Conservation (phyloP, 805 yeast genomes). For the Starmerella vaccinii region DNA sequence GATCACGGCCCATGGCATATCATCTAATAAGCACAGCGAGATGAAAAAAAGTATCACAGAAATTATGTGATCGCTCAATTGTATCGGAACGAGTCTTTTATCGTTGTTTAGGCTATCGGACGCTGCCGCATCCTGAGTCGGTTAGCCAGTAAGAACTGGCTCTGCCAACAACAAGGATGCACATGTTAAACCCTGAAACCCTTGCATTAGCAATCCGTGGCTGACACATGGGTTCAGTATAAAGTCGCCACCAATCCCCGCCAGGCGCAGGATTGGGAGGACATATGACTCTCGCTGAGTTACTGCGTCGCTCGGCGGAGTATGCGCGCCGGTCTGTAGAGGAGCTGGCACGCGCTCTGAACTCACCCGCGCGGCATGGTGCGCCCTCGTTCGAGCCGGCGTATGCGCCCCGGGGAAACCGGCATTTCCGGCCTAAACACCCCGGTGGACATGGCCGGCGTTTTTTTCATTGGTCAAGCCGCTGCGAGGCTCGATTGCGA, state of each 20-base stretch:
- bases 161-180: neutral
- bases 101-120: too few relatives aligned
- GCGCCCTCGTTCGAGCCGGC: slow-evolving; percentile 19
- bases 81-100: too few relatives aligned
- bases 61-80: too few relatives aligned
- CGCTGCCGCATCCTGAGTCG: too few relatives aligned
- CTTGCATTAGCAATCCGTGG: neutral
- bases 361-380: slow-evolving; percentile 3
- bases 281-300: slow-evolving; percentile 15
- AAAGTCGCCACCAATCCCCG: slow-evolving; percentile 1
- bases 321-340: slow-evolving; percentile 17
- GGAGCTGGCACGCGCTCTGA: slow-evolving; percentile 16
- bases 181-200: neutral
- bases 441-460: neutral
- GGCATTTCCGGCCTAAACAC: slow-evolving; percentile 3
- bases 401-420: slow-evolving; percentile 14
- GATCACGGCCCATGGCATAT: neutral
- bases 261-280: neutral
- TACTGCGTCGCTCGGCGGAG: slow-evolving; percentile 17
- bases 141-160: neutral
- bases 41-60: too few relatives aligned
- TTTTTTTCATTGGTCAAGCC: slow-evolving; percentile 2
- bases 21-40: too few relatives aligned
- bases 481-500: neutral
- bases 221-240: slow-evolving; percentile 1